These are phyloP conservation scores for Pichia occidentalis DNA, from an alignment of 805 yeast genomes.

Conservation along the genomic window DNA sequence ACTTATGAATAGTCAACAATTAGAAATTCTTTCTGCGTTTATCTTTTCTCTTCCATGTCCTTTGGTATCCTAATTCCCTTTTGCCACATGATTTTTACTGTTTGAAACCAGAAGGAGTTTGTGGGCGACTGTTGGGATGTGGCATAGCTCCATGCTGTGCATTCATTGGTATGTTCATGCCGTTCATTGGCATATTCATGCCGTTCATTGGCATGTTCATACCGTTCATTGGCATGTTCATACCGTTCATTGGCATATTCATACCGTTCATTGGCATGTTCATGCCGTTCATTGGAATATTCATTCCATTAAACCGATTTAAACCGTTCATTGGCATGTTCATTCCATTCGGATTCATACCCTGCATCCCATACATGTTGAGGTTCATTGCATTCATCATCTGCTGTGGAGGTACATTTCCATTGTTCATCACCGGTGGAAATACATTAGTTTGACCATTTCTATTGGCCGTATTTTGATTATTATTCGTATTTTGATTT, in stretches of 20 bases:
- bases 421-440: conserved; percentile 5
- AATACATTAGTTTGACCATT: too few relatives aligned
- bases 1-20: too few relatives aligned
- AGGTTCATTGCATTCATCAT: background rate
- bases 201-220: conserved; percentile 7
- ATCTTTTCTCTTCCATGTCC: too few relatives aligned
- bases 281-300: conserved; percentile 1
- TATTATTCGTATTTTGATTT: too few relatives aligned
- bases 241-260: background rate
- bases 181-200: conserved; percentile 1
- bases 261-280: conserved; percentile 2
- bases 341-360: conserved; percentile 2
- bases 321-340: conserved; percentile 3
- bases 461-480: too few relatives aligned
- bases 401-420: conserved; percentile 7
- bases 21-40: too few relatives aligned
- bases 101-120: too few relatives aligned
- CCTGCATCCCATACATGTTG: background rate
- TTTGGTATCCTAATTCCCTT: too few relatives aligned
- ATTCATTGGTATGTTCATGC: conserved; percentile 3
- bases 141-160: background rate
- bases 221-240: conserved; percentile 1
- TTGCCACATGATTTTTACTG: too few relatives aligned
- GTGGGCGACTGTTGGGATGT: background rate
- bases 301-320: conserved; percentile 7